Evolutionary conservation across 441 rosid species (phyloP).

Genomic region (Aquilaria agallochum): DNA sequence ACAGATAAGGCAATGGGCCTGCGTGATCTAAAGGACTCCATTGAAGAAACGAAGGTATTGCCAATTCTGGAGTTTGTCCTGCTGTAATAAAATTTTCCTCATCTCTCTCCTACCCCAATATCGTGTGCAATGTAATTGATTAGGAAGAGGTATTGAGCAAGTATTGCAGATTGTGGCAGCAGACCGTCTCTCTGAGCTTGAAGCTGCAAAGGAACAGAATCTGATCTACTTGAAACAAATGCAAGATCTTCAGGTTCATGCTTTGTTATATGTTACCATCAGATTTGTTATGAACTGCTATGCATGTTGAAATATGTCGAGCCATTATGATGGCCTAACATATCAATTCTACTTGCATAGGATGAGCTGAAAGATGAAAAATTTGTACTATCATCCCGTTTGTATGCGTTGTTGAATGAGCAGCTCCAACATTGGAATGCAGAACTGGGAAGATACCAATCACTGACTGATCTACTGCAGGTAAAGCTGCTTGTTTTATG

Average conservation of each 20-base stretch:
- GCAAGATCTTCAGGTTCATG: slow-evolving; percentile 69
- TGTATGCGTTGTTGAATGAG: slow-evolving; percentile 66
- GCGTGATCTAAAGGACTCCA: slow-evolving; percentile 73
- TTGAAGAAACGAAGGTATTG: slow-evolving; percentile 78
- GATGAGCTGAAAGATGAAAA: slow-evolving; percentile 82
- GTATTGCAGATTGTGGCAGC: slow-evolving; percentile 65
- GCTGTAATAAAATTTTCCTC: slow-evolving; percentile 6
- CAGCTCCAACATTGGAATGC: slow-evolving; percentile 80
- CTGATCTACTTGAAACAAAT: slow-evolving; percentile 60
- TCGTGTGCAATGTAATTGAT: slow-evolving; percentile 13
- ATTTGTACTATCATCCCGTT: slow-evolving; percentile 62
- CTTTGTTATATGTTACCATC: slow-evolving; percentile 14
- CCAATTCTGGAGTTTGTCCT: background rate
- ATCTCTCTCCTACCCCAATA: background rate
- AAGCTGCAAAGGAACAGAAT: slow-evolving; percentile 72
- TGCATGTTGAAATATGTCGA: slow-evolving; percentile 10
- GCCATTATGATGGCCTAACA: slow-evolving; percentile 17
- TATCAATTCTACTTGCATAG: slow-evolving; percentile 33
- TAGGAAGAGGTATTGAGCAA: slow-evolving; percentile 25
- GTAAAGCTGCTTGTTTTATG: slow-evolving; percentile 36
- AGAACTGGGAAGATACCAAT: slow-evolving; percentile 66
- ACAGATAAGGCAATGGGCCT: slow-evolving; percentile 60
- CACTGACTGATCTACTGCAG: slow-evolving; percentile 63
- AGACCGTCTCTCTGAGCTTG: slow-evolving; percentile 82
- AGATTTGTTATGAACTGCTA: slow-evolving; percentile 12